Base-by-base conservation (phyloP, 495 filamentous ascomycete species). In the Pseudomonodictys pantanalensis region DNA sequence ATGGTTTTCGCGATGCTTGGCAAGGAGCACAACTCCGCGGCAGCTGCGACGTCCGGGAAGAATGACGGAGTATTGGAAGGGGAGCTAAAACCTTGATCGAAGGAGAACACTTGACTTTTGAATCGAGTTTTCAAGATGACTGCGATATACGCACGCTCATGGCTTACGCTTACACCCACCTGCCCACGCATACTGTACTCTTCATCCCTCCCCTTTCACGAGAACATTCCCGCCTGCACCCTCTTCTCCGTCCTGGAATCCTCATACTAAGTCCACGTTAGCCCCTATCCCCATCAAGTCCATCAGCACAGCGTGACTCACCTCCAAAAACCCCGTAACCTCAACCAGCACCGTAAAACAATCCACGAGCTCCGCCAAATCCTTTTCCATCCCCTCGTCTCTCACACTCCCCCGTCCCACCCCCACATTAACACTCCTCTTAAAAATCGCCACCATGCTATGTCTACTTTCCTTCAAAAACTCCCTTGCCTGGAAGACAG, bases 391-490 rank as follows among this genome's bases (percentile, higher is more conserved):
- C 38, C 74, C 67, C 7, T 38, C 29, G 43, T 63, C 68, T 8
- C 61, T n/a, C n/a, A n/a, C n/a, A n/a, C n/a, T 35, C 8, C 39
- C 42, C n/a, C 15, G 12, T 3, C 72, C 73, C 15, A 78, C 78
- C 2, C 90, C 90, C 57, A 96, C 88, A 35, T 85, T 87, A 1
- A 89, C 90, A 69, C 86, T 87, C 44, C 90, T 80, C 73, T 99
- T 99, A 68, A 97, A 89, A n/a, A 95, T 83, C 18, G 90, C 86
- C 59, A 95, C 83, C 58, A 96, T 86, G 59, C 88, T 78, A 57
- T 82, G 79, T 52, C 93, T 76, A 69, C 95, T 91, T 60, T 92
- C 87, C 20, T 77, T 73, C 50, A 97, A 74, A 72, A 99, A 97
- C 15, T 73, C 70, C 29, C 84, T 80, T 12, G 83, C 91, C 64